These are phyloP conservation scores for Solanum virginianum DNA, from an alignment of 257 asterid genomes.

Conservation along the genomic window DNA sequence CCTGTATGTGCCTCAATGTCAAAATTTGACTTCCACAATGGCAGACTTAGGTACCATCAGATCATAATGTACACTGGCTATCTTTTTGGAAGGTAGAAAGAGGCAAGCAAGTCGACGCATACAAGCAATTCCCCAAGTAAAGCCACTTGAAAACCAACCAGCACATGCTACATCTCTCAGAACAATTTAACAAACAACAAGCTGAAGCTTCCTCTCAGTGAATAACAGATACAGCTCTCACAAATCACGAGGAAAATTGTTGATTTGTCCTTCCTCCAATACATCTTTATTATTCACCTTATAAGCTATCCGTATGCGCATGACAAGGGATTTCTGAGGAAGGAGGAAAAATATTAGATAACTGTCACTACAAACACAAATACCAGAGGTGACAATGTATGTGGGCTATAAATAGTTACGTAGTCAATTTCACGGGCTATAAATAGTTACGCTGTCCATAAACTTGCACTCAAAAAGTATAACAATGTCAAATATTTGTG, in stretches of 20 bases:
- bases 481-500: not conserved
- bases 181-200: constrained; percentile 7
- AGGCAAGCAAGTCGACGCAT: constrained; percentile 2
- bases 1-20: constrained; percentile 19
- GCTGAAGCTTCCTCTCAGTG: constrained; percentile 8
- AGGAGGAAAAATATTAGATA: constrained; percentile 1
- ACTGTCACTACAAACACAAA: not conserved
- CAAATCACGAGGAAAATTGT: constrained; percentile 67
- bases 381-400: not conserved
- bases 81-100: constrained; percentile 13
- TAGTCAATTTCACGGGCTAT: not conserved
- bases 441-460: not conserved
- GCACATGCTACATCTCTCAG: constrained; percentile 5
- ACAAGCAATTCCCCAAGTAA: constrained; percentile 5
- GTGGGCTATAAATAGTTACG: not conserved
- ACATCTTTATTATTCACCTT: constrained; percentile 59
- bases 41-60: constrained; percentile 8
- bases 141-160: constrained; percentile 3
- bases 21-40: constrained; percentile 20
- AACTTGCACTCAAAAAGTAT: not conserved
- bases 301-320: constrained; percentile 79
- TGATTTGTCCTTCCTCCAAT: constrained; percentile 90
- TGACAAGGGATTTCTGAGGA: constrained; percentile 77
- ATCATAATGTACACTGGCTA: constrained; percentile 39
- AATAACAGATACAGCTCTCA: constrained; percentile 1